A percentile compares a stretch with the other conserved stretches of the same genome.
Evolutionary conservation across 805 yeast genomes (phyloP).

Genomic region (Candida saitoana): DNA sequence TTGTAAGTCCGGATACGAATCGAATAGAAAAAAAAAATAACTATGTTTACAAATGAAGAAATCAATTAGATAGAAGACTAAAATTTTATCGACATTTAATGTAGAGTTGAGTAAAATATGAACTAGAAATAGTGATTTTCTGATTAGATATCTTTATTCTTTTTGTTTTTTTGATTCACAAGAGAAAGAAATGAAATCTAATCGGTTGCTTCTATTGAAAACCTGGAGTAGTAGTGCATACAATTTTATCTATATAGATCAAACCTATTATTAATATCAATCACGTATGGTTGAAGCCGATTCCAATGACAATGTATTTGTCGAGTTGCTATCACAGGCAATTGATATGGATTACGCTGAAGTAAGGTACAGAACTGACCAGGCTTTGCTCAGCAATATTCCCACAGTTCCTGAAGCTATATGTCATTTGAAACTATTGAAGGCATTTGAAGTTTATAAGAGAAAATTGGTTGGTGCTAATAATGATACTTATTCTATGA

Average conservation of each 20-base stretch:
- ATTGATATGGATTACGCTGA: background rate
- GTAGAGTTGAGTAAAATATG: too few relatives aligned
- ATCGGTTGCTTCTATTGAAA: background rate
- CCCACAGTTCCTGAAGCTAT: conserved; percentile 13
- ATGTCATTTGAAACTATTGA: conserved; percentile 20
- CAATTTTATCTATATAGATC: background rate
- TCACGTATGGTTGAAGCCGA: too few relatives aligned
- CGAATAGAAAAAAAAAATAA: too few relatives aligned
- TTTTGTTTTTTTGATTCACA: background rate
- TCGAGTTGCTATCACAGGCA: background rate
- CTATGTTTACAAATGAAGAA: too few relatives aligned
- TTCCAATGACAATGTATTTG: too few relatives aligned
- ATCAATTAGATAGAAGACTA: too few relatives aligned
- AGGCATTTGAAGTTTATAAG: conserved; percentile 18
- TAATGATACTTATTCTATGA: background rate
- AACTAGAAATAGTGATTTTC: too few relatives aligned
- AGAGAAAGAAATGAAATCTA: too few relatives aligned
- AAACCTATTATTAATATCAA: too few relatives aligned
- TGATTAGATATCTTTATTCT: background rate
- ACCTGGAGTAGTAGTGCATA: background rate
- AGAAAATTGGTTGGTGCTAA: conserved; percentile 6
- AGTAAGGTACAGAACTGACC: background rate
- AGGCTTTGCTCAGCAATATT: background rate
- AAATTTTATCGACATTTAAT: too few relatives aligned
- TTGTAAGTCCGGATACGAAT: too few relatives aligned